Evolutionary conservation across 2,329 filamentous ascomycete genomes (phyloP).

Genomic region (Neurospora sp.): DNA sequence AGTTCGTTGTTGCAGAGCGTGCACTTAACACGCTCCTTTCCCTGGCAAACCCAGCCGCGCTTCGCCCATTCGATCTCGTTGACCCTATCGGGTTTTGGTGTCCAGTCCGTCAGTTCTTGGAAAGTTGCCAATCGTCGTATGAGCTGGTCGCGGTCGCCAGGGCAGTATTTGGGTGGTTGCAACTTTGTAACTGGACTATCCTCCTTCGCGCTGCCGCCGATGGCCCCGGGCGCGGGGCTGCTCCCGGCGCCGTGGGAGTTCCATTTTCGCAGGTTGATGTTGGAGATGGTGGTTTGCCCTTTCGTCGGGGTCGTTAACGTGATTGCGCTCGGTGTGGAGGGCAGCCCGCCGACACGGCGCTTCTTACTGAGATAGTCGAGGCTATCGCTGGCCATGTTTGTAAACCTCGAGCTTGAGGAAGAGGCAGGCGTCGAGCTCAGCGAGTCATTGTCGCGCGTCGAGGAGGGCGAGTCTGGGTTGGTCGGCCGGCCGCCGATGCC

Average conservation of each 20-base stretch:
- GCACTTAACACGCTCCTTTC: slow-evolving; percentile 76
- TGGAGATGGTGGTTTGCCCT: slow-evolving; percentile 28
- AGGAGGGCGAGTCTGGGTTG: slow-evolving; percentile 23
- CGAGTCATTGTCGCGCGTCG: slow-evolving; percentile 28
- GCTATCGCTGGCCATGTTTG: slow-evolving; percentile 20
- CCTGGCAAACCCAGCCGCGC: slow-evolving; percentile 79
- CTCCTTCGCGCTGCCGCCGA: slow-evolving; percentile 16
- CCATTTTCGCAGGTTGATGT: slow-evolving; percentile 33
- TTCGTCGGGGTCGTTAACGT: slow-evolving; percentile 14
- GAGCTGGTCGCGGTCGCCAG: slow-evolving; percentile 76
- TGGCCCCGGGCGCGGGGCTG: slow-evolving; percentile 5
- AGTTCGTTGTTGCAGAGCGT: slow-evolving; percentile 77
- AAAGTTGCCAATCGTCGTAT: slow-evolving; percentile 76
- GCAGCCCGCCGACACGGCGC: slow-evolving; percentile 37
- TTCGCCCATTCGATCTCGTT: slow-evolving; percentile 94
- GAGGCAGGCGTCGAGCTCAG: slow-evolving; percentile 11
- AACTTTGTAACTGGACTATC: slow-evolving; percentile 11
- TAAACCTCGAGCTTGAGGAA: slow-evolving; percentile 15
- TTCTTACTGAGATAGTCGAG: slow-evolving; percentile 41
- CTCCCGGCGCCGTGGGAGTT: slow-evolving; percentile 11
- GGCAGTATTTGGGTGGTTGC: slow-evolving; percentile 62
- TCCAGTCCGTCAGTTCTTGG: slow-evolving; percentile 84
- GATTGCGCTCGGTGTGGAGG: slow-evolving; percentile 25
- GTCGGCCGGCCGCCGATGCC: slow-evolving; percentile 43
- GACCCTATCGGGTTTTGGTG: slow-evolving; percentile 78